Base-by-base conservation (phyloP, 805 yeast genomes). In the Saccharomycopsis synnaedendra region DNA sequence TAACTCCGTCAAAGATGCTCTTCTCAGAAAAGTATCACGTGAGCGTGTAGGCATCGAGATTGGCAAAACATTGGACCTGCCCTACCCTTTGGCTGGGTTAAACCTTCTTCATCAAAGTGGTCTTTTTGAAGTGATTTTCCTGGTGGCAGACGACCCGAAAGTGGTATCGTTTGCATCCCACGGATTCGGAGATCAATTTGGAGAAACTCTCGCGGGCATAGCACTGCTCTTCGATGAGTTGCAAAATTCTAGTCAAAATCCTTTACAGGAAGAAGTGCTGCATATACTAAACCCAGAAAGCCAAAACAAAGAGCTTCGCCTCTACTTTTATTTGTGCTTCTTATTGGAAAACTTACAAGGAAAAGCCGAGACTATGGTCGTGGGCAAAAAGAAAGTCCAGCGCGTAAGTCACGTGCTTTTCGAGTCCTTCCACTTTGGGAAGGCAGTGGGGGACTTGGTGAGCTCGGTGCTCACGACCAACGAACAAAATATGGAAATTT, bases 21-120 rank as follows among this genome's bases (percentile, higher is more conserved):
- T 93, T 43, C 62, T 70, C 19, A 70, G 73, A 32, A 93, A 93
- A 58, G 88, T 93, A 43, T 85, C 95, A 48, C 71, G 93, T 46
- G 98, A 93, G 62, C 71, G 98, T 54, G 78, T 93, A 11, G 97
- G 96, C 3, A 79, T 76, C 4, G 98, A 93, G 59, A 62, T 89
- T 43, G 80, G 73, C 41, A 93, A 93, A 62, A 82, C 82, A 38
- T 65, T 90, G n/a, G 63, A 64, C n/a, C 76, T 88, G 5, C 58
- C 65, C 5, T 71, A 80, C 56, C 85, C 89, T 0, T 62, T 70
- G 0, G 71, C 75, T 51, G 96, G 93, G 0, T 63, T 88, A 48
- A 62, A 69, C 28, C 61, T 84, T 50, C 68, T 89, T 37, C 72
- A 72, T 43, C 66, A 70, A 37, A 76, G 79, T 9, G 69, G 70